A percentile compares a stretch with the other conserved stretches of the same genome.
phyloP scores from a whole-genome alignment of 345 rosid genomes.

The Orychophragmus violaceus region DNA sequence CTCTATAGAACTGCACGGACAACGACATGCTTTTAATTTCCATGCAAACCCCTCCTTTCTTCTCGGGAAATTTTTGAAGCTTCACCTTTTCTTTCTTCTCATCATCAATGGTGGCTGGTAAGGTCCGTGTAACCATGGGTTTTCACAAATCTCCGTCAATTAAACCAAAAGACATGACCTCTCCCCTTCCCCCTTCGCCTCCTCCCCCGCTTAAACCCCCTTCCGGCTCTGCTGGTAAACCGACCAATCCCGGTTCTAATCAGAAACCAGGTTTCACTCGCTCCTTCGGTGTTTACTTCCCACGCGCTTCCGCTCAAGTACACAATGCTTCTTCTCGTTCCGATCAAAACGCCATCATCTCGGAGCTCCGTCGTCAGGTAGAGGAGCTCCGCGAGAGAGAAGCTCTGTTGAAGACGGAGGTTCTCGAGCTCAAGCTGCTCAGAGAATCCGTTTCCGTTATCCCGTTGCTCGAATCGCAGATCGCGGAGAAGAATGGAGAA shows the following conservation, averaged over 20 bases:
- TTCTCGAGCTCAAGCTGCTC: slow-evolving; percentile 61
- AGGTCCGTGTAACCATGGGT: slow-evolving; percentile 79
- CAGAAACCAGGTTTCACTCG: slow-evolving; percentile 55
- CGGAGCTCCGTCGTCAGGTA: slow-evolving; percentile 66
- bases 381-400: slow-evolving; percentile 79
- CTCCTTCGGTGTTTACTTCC: slow-evolving; percentile 82
- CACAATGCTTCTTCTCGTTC: slow-evolving; percentile 45
- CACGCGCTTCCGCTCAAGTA: slow-evolving; percentile 92
- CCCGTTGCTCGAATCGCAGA: slow-evolving; percentile 58
- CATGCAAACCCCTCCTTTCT: slow-evolving; percentile 30
- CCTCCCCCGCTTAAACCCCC: slow-evolving; percentile 29
- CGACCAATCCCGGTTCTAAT: neutral
- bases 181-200: slow-evolving; percentile 36
- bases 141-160: slow-evolving; percentile 65
- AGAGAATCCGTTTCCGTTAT: slow-evolving; percentile 70
- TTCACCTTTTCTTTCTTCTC: neutral
- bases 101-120: slow-evolving; percentile 76
- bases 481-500: slow-evolving; percentile 38
- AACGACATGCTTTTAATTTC: slow-evolving; percentile 32
- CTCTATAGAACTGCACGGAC: slow-evolving; percentile 29
- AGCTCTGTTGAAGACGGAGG: slow-evolving; percentile 60
- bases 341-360: slow-evolving; percentile 46
- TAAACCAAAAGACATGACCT: neutral
- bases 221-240: slow-evolving; percentile 22
- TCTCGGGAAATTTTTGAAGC: slow-evolving; percentile 5